Evolutionary conservation across 345 rosid species (phyloP).

Genomic region (Camelina neglecta): DNA sequence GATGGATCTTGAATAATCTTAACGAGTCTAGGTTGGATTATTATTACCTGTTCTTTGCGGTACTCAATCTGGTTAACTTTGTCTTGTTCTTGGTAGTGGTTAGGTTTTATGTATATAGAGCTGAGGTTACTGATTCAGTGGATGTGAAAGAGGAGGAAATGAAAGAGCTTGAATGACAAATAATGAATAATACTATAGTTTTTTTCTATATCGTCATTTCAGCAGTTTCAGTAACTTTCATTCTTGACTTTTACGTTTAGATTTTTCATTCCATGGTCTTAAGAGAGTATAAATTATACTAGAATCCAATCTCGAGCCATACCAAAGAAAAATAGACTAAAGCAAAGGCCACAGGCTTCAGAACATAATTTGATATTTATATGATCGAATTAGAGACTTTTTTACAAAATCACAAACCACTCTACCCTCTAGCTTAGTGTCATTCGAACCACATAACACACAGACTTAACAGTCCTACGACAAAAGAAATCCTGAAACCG

Average conservation of each 20-base stretch:
- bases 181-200: neutral
- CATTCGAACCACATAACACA: too few relatives aligned
- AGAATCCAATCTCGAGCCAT: too few relatives aligned
- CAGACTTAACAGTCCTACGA: too few relatives aligned
- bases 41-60: conserved; percentile 66
- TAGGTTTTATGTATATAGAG: conserved; percentile 60
- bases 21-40: conserved; percentile 70
- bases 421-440: too few relatives aligned
- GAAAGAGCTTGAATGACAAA: conserved; percentile 35
- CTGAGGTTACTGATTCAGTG: conserved; percentile 59
- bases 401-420: too few relatives aligned
- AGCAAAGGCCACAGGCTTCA: too few relatives aligned
- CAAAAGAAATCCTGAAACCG: too few relatives aligned
- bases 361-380: too few relatives aligned
- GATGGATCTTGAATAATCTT: conserved; percentile 75
- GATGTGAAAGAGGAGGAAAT: conserved; percentile 64
- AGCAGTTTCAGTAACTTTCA: neutral
- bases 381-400: too few relatives aligned
- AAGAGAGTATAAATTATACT: too few relatives aligned
- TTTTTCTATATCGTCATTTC: neutral
- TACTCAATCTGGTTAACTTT: conserved; percentile 58
- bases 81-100: conserved; percentile 60
- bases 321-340: too few relatives aligned
- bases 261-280: too few relatives aligned
- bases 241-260: neutral